Base-by-base conservation (phyloP, 148 eudicot species). In the Rhododendron molle region DNA sequence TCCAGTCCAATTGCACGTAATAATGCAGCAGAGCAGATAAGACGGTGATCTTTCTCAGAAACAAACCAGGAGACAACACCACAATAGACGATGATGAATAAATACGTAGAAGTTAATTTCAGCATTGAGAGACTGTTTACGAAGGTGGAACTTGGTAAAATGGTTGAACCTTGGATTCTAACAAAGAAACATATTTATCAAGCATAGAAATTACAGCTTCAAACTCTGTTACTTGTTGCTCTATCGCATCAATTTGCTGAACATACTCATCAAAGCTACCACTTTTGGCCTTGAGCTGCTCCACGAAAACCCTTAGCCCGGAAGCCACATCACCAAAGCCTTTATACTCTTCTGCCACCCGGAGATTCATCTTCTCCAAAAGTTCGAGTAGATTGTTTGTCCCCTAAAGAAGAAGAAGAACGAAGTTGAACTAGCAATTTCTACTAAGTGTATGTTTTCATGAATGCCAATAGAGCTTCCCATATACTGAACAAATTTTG, bases 201-300 rank as follows among this genome's bases (percentile, higher is more conserved):
- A 96, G 97, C 98, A 96, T 91, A 2, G 98, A 93, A 52, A 96
- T 94, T 30, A 95, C 98, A 88, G 94, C 98, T 93, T 96, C 99
- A 54, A 95, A 90, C 89, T 95, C 97, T 36, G 96, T 96, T 43
- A 96, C 98, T 84, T 95, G 99, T 82, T 90, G 86, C 86, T 96
- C 99, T 87, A 96, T 92, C 83, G 96, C 89, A 91, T 95, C 95
- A 23, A 96, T 92, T 86, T 95, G 98, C 84, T 96, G 91, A 82
- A 94, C 89, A 87, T 94, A 95, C 82, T 93, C 96, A 56, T 95
- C 97, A 16, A 96, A 96, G 84, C 83, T 88, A 46, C 93, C 91
- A 83, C 96, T 91, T 90, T 96, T 96, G 86, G 89, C 84, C 90
- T 92, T 96, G 54, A 95, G 81, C 83, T 95, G 98, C 91, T 96